Evolutionary conservation across 352 stramenopile species (phyloP).

Genomic region (Pythium dissimile): DNA sequence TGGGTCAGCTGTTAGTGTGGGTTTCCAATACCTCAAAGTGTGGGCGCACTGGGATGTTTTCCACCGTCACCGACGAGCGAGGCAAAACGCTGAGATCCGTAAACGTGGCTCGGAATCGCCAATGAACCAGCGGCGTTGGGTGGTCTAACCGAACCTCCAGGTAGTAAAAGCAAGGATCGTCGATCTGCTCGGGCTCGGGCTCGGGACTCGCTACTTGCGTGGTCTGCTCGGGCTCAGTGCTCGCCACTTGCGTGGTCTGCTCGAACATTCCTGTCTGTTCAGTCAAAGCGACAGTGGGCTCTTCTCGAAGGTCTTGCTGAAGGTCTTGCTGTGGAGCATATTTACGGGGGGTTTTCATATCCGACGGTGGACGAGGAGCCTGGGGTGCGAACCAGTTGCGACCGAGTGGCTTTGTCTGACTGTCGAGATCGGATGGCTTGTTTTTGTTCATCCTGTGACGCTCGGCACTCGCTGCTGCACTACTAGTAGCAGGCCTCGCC

Average conservation of each 20-base stretch:
- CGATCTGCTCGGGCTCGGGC: background rate
- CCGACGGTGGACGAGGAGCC: background rate
- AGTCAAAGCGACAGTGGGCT: too few species aligned
- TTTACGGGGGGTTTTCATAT: background rate
- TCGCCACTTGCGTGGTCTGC: too few species aligned
- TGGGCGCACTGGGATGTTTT: slow-evolving; percentile 39
- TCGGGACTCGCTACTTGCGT: too few species aligned
- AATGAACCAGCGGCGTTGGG: slow-evolving; percentile 29
- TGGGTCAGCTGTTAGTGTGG: too few species aligned
- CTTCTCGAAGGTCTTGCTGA: too few species aligned
- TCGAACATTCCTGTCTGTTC: too few species aligned
- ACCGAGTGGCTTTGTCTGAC: background rate
- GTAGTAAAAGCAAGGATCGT: slow-evolving; percentile 46
- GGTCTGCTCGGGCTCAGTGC: too few species aligned
- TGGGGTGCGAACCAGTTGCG: slow-evolving; percentile 18
- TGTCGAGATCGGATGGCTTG: too few species aligned
- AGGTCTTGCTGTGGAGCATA: background rate
- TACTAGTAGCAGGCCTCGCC: too few species aligned
- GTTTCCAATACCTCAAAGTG: too few species aligned
- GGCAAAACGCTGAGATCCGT: slow-evolving; percentile 32
- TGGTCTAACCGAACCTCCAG: slow-evolving; percentile 50
- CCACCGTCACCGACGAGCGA: slow-evolving; percentile 28
- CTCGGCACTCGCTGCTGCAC: background rate
- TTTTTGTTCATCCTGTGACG: too few species aligned
- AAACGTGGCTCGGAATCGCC: slow-evolving; percentile 47